Conservation (phyloP, 202 grass and related monocot genomes). For the Panicum hallii region DNA sequence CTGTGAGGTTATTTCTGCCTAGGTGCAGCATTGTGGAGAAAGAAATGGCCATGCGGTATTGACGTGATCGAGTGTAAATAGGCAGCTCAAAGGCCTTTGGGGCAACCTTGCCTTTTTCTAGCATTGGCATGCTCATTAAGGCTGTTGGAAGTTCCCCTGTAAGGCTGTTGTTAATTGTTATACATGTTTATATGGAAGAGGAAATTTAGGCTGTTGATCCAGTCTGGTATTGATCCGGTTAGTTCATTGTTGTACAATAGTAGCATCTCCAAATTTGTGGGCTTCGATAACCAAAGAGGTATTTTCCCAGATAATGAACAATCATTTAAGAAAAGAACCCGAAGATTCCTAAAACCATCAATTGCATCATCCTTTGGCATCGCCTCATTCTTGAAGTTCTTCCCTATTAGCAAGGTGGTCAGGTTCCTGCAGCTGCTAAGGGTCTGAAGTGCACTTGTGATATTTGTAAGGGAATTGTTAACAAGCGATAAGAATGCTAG, state of each 20-base stretch:
- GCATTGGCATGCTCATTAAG: conserved; percentile 12
- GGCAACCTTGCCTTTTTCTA: background rate
- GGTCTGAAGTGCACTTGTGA: conserved; percentile 48
- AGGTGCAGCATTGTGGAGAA: conserved; percentile 4
- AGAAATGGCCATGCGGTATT: background rate
- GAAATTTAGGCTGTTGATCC: conserved; percentile 41
- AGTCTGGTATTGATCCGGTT: conserved; percentile 55
- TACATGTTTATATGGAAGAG: conserved; percentile 65
- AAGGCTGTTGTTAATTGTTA: conserved; percentile 54
- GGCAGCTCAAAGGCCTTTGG: conserved; percentile 27
- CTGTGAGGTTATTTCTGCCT: conserved; percentile 42
- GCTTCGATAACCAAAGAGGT: conserved; percentile 52
- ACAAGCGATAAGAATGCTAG: conserved; percentile 15
- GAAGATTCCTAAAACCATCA: conserved; percentile 52
- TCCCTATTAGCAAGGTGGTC: conserved; percentile 9
- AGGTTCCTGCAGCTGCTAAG: conserved; percentile 12
- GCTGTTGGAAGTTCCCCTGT: conserved; percentile 24
- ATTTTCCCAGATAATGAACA: conserved; percentile 49
- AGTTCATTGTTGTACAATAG: conserved; percentile 51
- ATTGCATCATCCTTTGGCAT: conserved; percentile 37
- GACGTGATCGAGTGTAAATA: conserved; percentile 2
- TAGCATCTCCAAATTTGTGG: conserved; percentile 50
- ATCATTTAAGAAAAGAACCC: conserved; percentile 36
- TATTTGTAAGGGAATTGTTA: conserved; percentile 26
- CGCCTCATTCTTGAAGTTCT: conserved; percentile 8